These are phyloP conservation scores for Nakaseomyces glabratus DNA, from an alignment of 1,139 yeast genomes.

Conservation along the genomic window DNA sequence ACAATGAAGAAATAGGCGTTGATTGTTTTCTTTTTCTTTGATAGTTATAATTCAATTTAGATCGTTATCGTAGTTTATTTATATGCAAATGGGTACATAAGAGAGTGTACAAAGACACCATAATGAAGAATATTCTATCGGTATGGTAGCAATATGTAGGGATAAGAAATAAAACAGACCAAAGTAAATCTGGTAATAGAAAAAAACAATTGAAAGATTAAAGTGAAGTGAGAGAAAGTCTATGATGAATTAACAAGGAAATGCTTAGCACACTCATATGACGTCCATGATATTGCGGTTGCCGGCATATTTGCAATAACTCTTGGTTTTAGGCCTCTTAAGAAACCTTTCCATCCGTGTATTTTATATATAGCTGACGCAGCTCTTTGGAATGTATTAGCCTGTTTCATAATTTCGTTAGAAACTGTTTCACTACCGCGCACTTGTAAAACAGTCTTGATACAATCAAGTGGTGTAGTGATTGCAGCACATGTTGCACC, in stretches of 20 bases:
- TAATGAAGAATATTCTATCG: too few species aligned
- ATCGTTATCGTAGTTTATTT: too few species aligned
- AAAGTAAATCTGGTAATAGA: not conserved
- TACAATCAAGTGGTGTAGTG: constrained; percentile 92
- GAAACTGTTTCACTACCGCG: constrained; percentile 33
- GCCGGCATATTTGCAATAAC: constrained; percentile 91
- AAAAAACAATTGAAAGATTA: constrained; percentile 1
- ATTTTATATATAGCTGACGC: constrained; percentile 55
- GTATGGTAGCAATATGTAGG: too few species aligned
- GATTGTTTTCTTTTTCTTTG: too few species aligned
- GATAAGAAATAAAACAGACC: too few species aligned
- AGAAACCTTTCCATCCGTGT: constrained; percentile 64
- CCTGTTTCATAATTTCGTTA: constrained; percentile 44
- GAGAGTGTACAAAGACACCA: too few species aligned
- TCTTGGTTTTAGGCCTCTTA: constrained; percentile 84
- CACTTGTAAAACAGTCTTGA: constrained; percentile 78
- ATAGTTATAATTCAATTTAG: too few species aligned
- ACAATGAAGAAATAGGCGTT: too few species aligned
- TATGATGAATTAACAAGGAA: constrained; percentile 12
- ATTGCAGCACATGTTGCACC: constrained; percentile 96
- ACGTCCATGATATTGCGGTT: constrained; percentile 97
- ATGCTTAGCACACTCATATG: constrained; percentile 89
- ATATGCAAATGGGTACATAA: too few species aligned
- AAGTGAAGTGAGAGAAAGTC: too few species aligned
- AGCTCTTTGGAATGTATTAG: constrained; percentile 66